phyloP scores from a whole-genome alignment of 2,329 filamentous ascomycete genomes.

The Aspergillus alliaceus region DNA sequence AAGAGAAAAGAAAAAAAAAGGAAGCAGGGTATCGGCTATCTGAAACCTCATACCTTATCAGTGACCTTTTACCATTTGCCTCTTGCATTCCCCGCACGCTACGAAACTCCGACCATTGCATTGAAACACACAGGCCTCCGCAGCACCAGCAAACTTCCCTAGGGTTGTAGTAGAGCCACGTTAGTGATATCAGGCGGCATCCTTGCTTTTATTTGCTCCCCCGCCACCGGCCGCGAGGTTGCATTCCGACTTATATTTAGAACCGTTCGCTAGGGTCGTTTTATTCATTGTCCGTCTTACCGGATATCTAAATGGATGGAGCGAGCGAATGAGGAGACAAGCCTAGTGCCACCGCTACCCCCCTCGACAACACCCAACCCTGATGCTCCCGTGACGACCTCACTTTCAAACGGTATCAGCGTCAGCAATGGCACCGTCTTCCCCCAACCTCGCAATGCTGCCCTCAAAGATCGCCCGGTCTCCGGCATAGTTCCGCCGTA shows the following conservation, averaged over 20 bases:
- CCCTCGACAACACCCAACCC: conserved; percentile 14
- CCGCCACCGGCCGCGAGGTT: conserved; percentile 8
- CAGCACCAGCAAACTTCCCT: conserved; percentile 8
- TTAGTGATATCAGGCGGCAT: background rate
- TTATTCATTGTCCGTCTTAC: conserved; percentile 4
- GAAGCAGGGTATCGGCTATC: background rate
- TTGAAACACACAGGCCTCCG: conserved; percentile 3
- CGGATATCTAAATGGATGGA: conserved; percentile 42
- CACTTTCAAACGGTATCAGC: conserved; percentile 6
- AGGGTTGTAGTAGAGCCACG: background rate
- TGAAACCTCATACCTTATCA: conserved; percentile 8
- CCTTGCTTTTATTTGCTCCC: conserved; percentile 6
- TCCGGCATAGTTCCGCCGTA: conserved; percentile 45
- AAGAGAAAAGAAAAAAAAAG: background rate
- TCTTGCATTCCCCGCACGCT: background rate
- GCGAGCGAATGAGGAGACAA: conserved; percentile 40
- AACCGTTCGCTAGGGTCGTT: conserved; percentile 2
- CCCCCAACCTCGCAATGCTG: conserved; percentile 16
- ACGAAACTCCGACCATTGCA: background rate
- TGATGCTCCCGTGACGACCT: conserved; percentile 10
- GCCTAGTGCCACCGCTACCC: conserved; percentile 25
- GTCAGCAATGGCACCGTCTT: conserved; percentile 13
- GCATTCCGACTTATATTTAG: conserved; percentile 18
- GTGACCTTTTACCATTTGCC: background rate
- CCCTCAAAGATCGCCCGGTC: conserved; percentile 25